Conservation (phyloP, 352 stramenopile genomes). For the Globisporangium alternatum region DNA sequence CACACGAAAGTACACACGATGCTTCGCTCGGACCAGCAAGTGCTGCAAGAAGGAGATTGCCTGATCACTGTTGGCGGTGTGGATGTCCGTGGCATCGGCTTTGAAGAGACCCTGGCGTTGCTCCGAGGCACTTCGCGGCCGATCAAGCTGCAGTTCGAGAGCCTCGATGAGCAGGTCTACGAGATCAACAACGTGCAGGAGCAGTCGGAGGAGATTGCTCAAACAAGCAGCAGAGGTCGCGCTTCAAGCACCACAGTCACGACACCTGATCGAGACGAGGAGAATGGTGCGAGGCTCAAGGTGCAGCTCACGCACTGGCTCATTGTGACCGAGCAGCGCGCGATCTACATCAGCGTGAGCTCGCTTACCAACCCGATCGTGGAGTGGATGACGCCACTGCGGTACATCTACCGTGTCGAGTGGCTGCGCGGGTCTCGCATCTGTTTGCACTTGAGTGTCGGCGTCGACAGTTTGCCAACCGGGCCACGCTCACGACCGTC, state of each 20-base stretch:
- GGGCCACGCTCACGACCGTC: constrained; percentile 69
- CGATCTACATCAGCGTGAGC: constrained; percentile 83
- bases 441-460: constrained; percentile 77
- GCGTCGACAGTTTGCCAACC: constrained; percentile 81
- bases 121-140: constrained; percentile 70
- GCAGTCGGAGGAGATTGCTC: constrained; percentile 9
- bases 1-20: constrained; percentile 63
- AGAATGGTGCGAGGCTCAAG: constrained; percentile 39
- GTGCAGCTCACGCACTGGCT: constrained; percentile 83
- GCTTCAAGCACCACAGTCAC: constrained; percentile 7
- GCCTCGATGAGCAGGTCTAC: constrained; percentile 63
- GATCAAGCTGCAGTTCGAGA: constrained; percentile 81
- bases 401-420: constrained; percentile 83
- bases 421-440: constrained; percentile 63
- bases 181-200: constrained; percentile 17
- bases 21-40: constrained; percentile 45
- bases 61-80: constrained; percentile 73
- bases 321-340: constrained; percentile 85
- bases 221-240: background rate
- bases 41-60: constrained; percentile 79
- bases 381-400: constrained; percentile 88
- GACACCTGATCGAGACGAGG: constrained; percentile 28
- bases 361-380: constrained; percentile 74
- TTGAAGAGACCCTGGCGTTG: constrained; percentile 80
- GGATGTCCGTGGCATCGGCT: constrained; percentile 80